phyloP scores from a whole-genome alignment of 192 early-diverging fungal genomes.

The Backusella luteola region DNA sequence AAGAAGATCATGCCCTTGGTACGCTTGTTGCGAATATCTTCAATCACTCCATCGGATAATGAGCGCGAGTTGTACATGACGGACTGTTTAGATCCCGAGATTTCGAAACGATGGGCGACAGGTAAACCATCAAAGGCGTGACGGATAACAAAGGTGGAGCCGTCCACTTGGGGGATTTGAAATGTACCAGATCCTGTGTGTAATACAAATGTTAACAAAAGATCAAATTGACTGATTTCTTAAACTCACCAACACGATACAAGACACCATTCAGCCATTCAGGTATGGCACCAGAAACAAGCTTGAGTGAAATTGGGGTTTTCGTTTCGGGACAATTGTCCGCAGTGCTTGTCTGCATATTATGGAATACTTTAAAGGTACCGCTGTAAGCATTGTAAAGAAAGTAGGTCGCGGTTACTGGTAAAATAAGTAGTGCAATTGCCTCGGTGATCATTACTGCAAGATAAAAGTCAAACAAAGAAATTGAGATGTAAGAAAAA shows the following conservation, averaged over 20 bases:
- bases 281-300: conserved; percentile 44
- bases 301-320: conserved; percentile 21
- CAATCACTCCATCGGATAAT: conserved; percentile 19
- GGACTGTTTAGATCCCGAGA: conserved; percentile 1
- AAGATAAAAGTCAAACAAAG: background rate
- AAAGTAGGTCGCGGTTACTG: background rate
- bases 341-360: background rate
- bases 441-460: background rate
- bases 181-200: conserved; percentile 28
- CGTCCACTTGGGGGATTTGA: conserved; percentile 18
- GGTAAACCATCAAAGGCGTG: conserved; percentile 39
- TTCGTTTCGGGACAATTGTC: conserved; percentile 38
- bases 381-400: background rate
- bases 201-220: background rate
- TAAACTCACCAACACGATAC: conserved; percentile 43
- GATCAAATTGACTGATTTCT: background rate
- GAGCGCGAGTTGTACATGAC: conserved; percentile 27
- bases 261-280: conserved; percentile 50
- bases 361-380: background rate
- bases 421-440: background rate
- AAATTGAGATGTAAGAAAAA: background rate
- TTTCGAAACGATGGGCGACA: conserved; percentile 29
- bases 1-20: conserved; percentile 16
- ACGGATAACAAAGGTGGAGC: conserved; percentile 19
- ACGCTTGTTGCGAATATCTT: conserved; percentile 1